Evolutionary conservation across 805 yeast genomes (phyloP), one percentile per base, ranked within the genome.

Genomic region (Candida methanosorbosa): DNA sequence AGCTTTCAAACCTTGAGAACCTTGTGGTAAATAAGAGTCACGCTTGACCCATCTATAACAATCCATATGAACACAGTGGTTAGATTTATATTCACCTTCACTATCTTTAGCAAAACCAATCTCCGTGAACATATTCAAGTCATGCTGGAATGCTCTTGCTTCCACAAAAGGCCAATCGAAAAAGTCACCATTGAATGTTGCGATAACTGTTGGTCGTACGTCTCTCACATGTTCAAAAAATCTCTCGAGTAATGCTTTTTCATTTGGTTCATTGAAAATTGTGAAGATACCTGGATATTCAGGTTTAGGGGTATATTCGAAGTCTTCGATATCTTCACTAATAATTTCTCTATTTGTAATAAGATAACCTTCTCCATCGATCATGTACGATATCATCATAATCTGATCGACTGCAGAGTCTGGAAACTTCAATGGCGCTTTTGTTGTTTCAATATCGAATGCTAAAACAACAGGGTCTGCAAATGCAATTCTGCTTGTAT

Each of bases 141-240:
- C 96, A 55, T 92, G 94, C 39, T 75, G 75, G 17, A 78, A 63
- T 2, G 97, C 80, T 52, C 99, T 68, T 12, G 83, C 80, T 45
- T 88, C 97, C 3, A 92, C 90, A 54, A 87, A 92, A 2, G 99
- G 99, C 97, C 98, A 92, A 66, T 92, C 99, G 61, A 92, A 92
- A 52, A 88, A 90, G 55, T 92, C 99, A 68, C 99, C 99, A 61
- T 92, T 92, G 50, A 85, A 92, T 0, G 98, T 92, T 1, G 96
- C 95, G 36, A 94, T 92, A n/a, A 92, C 95, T 0, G 97, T 90
- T 2, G 99, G 98, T 45, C 74, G 70, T 3, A 71, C 82, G 29
- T 92, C 97, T 42, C 87, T 64, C 18, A 92, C 73, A 54, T 92
- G 98, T 46, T 84, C 95, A 54, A 85, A 94, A 51, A 94, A 92